Conservation (phyloP, 2,329 filamentous ascomycete genomes). For the Trichoderma asperellum region DNA sequence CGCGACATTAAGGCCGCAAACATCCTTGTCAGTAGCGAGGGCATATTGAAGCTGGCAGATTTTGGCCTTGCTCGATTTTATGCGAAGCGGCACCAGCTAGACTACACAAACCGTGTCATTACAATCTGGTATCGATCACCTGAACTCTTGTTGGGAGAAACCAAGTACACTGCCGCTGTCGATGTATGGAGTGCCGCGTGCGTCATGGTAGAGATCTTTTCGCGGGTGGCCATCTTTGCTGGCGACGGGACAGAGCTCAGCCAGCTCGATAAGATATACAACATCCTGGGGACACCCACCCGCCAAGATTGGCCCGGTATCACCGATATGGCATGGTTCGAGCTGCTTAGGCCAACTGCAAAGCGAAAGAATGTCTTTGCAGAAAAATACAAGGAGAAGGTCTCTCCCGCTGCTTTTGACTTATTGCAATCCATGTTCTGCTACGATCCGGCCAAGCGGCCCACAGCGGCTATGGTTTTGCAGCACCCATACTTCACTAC, state of each 20-base stretch:
- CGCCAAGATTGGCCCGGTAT: slow-evolving; percentile 84
- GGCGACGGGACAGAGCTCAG: slow-evolving; percentile 95
- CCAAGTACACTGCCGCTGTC: slow-evolving; percentile 84
- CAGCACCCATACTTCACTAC: slow-evolving; percentile 84
- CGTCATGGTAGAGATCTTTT: slow-evolving; percentile 96
- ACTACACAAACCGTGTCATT: slow-evolving; percentile 98
- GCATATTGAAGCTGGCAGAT: slow-evolving; percentile 89
- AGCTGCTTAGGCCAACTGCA: slow-evolving; percentile 79
- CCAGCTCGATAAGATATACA: slow-evolving; percentile 96
- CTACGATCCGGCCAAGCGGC: slow-evolving; percentile 84
- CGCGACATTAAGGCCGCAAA: slow-evolving; percentile 99
- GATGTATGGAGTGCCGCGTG: slow-evolving; percentile 98
- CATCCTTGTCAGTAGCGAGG: slow-evolving; percentile 88
- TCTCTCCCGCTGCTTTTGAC: slow-evolving; percentile 82
- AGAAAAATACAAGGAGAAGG: slow-evolving; percentile 76
- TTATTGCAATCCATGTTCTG: slow-evolving; percentile 82
- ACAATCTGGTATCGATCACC: slow-evolving; percentile 98
- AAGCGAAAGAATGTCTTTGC: slow-evolving; percentile 76
- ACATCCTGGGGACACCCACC: slow-evolving; percentile 85
- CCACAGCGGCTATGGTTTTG: slow-evolving; percentile 81
- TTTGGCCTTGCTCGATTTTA: slow-evolving; percentile 97
- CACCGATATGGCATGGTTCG: slow-evolving; percentile 96
- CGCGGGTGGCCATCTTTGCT: slow-evolving; percentile 88
- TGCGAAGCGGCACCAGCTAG: slow-evolving; percentile 84
- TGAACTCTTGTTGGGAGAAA: slow-evolving; percentile 88